A percentile compares a stretch with the other conserved stretches of the same genome.
Evolutionary conservation across 305 asterid species (phyloP).

Genomic region (Rubia peregrina): DNA sequence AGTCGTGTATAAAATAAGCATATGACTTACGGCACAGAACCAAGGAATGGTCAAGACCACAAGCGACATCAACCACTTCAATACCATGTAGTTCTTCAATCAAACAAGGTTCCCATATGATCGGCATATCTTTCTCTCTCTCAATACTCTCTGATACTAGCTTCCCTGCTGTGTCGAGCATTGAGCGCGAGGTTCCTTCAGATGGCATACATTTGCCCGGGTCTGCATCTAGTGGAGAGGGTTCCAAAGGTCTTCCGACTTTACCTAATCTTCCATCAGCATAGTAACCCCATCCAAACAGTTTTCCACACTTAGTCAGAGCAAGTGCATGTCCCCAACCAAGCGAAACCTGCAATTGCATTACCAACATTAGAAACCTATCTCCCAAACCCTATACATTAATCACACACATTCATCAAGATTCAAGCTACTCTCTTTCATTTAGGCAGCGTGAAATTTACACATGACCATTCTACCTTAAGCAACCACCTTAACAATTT

Average conservation of each 20-base stretch:
- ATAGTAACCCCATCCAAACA: constrained; percentile 97
- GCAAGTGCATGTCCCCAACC: constrained; percentile 99
- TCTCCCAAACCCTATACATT: neutral
- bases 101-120: constrained; percentile 76
- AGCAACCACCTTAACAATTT: constrained; percentile 77
- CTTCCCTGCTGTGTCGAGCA: constrained; percentile 57
- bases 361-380: neutral
- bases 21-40: constrained; percentile 56
- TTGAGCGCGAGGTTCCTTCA: constrained; percentile 21
- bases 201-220: constrained; percentile 22
- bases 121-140: constrained; percentile 86
- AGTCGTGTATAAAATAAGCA: constrained; percentile 1
- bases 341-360: constrained; percentile 56
- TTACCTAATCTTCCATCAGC: constrained; percentile 94
- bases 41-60: constrained; percentile 91
- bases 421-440: neutral
- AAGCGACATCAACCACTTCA: constrained; percentile 60
- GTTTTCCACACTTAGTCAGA: constrained; percentile 56
- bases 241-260: constrained; percentile 52
- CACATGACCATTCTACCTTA: constrained; percentile 37
- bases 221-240: constrained; percentile 69
- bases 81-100: constrained; percentile 49
- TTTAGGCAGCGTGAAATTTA: neutral
- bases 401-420: neutral
- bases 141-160: constrained; percentile 63